These are phyloP conservation scores for Fusarium sp. DNA, from an alignment of 2,329 filamentous ascomycete genomes.

Conservation along the genomic window DNA sequence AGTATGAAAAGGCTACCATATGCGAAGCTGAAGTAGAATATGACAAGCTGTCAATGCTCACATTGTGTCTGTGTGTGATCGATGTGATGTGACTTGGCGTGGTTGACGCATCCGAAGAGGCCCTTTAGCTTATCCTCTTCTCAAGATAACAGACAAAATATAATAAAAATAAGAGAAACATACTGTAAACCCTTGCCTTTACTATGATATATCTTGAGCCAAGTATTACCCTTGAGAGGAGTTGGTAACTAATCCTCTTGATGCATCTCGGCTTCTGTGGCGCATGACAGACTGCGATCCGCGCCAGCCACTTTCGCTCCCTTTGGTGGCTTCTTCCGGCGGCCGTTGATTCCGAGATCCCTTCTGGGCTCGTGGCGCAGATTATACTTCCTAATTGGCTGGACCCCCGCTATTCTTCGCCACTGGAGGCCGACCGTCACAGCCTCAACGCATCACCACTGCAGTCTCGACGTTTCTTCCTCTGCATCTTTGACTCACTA, in stretches of 20 bases:
- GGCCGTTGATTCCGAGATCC: not conserved
- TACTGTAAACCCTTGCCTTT: too few relatives aligned
- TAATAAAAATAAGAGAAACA: too few relatives aligned
- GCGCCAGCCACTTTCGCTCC: not conserved
- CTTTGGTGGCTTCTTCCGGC: not conserved
- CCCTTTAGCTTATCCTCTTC: too few relatives aligned
- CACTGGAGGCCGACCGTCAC: slow-evolving; percentile 17
- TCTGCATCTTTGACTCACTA: slow-evolving; percentile 29
- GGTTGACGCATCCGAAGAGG: not conserved
- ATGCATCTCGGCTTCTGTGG: not conserved
- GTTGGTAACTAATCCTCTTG: too few relatives aligned
- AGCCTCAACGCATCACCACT: slow-evolving; percentile 18
- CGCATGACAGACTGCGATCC: not conserved
- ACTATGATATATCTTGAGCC: too few relatives aligned
- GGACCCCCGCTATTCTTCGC: not conserved
- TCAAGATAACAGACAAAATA: too few relatives aligned
- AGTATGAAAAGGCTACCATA: slow-evolving; percentile 4
- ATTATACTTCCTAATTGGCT: slow-evolving; percentile 12
- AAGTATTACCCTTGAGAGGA: too few relatives aligned
- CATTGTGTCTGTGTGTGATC: not conserved
- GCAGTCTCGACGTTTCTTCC: not conserved
- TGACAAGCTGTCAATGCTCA: slow-evolving; percentile 14
- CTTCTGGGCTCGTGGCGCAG: not conserved
- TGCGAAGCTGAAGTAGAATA: slow-evolving; percentile 17
- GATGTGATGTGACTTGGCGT: not conserved